Base-by-base conservation (phyloP, 768 basidiomycete genomes). In the Collybiopsis luxurians region DNA sequence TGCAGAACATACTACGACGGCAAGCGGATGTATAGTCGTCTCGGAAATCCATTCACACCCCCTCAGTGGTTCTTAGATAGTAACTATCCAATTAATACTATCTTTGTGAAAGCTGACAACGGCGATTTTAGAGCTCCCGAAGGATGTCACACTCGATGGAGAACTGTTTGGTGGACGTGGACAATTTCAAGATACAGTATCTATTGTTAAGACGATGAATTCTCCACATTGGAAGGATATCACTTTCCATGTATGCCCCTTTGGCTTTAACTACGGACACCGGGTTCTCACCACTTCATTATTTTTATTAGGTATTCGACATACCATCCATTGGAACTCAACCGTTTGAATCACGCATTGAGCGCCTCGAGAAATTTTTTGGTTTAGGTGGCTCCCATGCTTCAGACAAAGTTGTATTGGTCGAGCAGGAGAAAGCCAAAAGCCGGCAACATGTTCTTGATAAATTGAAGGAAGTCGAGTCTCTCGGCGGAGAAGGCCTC, bases 161-260 rank as follows among this genome's bases (percentile, higher is more conserved):
- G 83, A 85, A 63, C 76, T 85, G 17, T 85, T 83, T 58, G 75
- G 75, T 21, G 83, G 83, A 15, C 74, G 82, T n/a, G 74, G 79
- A 24, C 67, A 81, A 58, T 85, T 85, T 63, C 80, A 82, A 59
- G 75, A 76, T 9, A 82, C 82, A 0, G 80, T 85, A 0, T 84
- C 82, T 0, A 77, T 85, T 45, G 83, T 85, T 42, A 83, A 82
- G 63, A 82, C 82, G 17, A 63, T 73, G 56, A 82, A 82, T 59
- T 83, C 82, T 2, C 77, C 80, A 21, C 79, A 80, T 54, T 83
- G 83, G 83, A 74, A 78, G 57, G 72, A 66, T 9, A 80, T 83
- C 46, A 77, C 75, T 11, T 84, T 82, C 65, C 78, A 83, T 67
- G 81, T 81, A 56, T n/a, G 65, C 61, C 38, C 48, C 0, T 44